Conservation (phyloP, 2,329 filamentous ascomycete genomes). For the Neoarthrinium moseri region DNA sequence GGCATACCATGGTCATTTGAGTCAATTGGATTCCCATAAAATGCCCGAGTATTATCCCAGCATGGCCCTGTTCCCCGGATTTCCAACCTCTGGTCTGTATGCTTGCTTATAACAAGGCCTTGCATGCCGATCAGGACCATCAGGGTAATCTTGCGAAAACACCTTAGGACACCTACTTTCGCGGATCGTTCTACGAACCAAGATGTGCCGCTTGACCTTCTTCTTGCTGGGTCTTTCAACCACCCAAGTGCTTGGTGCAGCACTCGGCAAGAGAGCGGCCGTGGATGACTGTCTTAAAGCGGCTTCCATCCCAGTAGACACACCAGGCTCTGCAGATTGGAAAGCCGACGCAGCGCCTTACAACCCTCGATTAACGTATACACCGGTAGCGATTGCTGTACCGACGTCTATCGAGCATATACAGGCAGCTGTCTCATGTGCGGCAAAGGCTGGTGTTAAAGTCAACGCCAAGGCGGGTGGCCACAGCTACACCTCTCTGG, state of each 20-base stretch:
- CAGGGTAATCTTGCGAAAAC: too few relatives aligned
- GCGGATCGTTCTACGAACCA: too few relatives aligned
- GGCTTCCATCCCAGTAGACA: constrained; percentile 20
- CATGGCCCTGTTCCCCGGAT: too few relatives aligned
- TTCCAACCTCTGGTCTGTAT: too few relatives aligned
- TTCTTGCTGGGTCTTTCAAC: constrained; percentile 25
- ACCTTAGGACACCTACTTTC: too few relatives aligned
- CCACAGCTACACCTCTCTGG: constrained; percentile 47
- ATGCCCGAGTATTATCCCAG: too few relatives aligned
- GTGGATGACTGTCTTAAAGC: constrained; percentile 25
- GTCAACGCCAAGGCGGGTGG: constrained; percentile 46
- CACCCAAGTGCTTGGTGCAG: constrained; percentile 18
- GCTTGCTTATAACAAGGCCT: too few relatives aligned
- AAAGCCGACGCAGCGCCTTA: constrained; percentile 24
- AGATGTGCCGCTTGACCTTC: not conserved
- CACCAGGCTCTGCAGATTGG: constrained; percentile 26
- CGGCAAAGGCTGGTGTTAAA: constrained; percentile 35
- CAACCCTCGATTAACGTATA: constrained; percentile 26
- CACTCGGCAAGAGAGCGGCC: constrained; percentile 23
- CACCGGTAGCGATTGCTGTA: constrained; percentile 39
- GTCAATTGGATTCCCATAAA: too few relatives aligned
- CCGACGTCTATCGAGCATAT: constrained; percentile 41
- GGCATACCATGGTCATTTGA: not conserved
- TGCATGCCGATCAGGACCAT: too few relatives aligned
- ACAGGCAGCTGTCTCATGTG: constrained; percentile 42